These are phyloP conservation scores for Termitomyces sp. DNA, from an alignment of 768 basidiomycete species.

Conservation along the genomic window DNA sequence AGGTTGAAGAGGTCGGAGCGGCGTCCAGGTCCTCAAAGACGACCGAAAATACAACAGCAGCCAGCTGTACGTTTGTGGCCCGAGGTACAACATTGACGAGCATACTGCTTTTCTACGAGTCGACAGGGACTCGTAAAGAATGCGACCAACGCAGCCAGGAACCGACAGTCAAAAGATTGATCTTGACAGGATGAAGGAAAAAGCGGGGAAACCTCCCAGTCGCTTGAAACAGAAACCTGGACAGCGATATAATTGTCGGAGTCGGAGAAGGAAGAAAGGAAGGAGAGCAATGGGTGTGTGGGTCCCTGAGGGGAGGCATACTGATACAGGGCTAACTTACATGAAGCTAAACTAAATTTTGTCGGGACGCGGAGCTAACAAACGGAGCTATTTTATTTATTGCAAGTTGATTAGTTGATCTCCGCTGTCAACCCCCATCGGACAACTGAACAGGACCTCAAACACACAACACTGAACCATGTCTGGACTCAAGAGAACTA, in stretches of 20 bases:
- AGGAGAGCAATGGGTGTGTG: background rate
- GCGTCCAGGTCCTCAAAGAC: conserved; percentile 50
- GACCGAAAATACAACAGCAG: conserved; percentile 58
- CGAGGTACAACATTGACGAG: conserved; percentile 15
- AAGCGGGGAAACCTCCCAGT: background rate
- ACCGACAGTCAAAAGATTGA: background rate
- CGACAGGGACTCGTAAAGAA: conserved; percentile 3
- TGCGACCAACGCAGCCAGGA: background rate
- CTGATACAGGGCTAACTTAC: conserved; percentile 11
- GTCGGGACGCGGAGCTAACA: conserved; percentile 3
- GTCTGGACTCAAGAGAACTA: conserved; percentile 15
- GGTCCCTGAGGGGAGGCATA: conserved; percentile 1
- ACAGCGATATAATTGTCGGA: background rate
- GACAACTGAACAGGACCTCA: too few relatives aligned
- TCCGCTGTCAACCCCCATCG: background rate
- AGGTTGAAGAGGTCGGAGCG: conserved; percentile 46
- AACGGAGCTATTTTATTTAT: conserved; percentile 7
- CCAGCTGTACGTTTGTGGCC: conserved; percentile 26
- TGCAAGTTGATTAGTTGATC: background rate
- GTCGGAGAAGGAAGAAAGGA: conserved; percentile 1
- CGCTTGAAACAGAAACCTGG: background rate
- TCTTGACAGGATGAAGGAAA: background rate
- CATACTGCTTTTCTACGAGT: conserved; percentile 6
- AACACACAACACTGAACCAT: too few relatives aligned
- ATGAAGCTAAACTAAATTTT: conserved; percentile 13